These are phyloP conservation scores for Sphaerobolus stellatus DNA, from an alignment of 1,284 basidiomycete species.

Conservation along the genomic window DNA sequence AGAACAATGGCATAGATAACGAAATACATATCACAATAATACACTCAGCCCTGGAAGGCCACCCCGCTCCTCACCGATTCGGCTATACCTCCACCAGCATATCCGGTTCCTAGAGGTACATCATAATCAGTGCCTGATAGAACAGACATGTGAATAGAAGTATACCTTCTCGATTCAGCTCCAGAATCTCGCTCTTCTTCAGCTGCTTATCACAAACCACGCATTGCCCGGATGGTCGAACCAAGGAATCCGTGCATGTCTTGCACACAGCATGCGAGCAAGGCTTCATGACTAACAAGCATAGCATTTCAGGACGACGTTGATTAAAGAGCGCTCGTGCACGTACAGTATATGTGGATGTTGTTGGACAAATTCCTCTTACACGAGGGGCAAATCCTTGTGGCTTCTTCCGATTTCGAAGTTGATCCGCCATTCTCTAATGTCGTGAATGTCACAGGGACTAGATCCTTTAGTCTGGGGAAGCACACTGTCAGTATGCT, in stretches of 20 bases:
- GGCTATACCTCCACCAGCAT: constrained; percentile 87
- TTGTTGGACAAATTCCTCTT: constrained; percentile 83
- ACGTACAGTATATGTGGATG: constrained; percentile 66
- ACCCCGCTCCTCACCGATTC: constrained; percentile 73
- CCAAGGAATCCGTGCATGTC: constrained; percentile 80
- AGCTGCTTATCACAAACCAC: constrained; percentile 73
- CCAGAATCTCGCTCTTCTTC: constrained; percentile 68
- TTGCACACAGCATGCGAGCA: constrained; percentile 88
- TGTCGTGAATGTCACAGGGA: constrained; percentile 73
- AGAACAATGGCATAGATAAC: too few relatives aligned
- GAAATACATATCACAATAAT: too few relatives aligned
- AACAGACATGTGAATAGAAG: neutral
- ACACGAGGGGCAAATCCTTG: constrained; percentile 81
- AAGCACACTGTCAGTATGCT: neutral
- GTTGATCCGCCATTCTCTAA: constrained; percentile 36
- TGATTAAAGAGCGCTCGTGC: constrained; percentile 17
- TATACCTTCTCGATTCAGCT: constrained; percentile 76
- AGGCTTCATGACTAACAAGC: constrained; percentile 60
- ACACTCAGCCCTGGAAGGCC: constrained; percentile 69
- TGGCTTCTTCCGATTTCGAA: constrained; percentile 35
- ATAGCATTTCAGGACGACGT: neutral
- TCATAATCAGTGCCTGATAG: constrained; percentile 4
- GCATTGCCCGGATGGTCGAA: constrained; percentile 73
- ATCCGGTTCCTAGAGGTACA: constrained; percentile 69
- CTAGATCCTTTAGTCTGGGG: constrained; percentile 68